Conservation (phyloP, 441 rosid genomes). For the Viola pubescens region DNA sequence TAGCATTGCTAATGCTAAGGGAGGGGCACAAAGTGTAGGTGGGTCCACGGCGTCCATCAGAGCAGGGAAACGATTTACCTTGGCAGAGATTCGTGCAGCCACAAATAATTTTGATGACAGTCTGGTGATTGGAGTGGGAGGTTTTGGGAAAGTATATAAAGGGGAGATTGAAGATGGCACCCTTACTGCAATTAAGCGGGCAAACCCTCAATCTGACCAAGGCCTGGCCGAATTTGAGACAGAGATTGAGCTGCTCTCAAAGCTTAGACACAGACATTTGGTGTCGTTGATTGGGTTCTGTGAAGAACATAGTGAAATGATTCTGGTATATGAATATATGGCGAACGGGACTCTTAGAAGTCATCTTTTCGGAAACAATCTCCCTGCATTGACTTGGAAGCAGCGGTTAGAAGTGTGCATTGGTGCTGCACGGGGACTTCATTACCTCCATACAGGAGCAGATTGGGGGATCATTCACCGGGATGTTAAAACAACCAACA, state of each 20-base stretch:
- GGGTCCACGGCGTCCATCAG: conserved; percentile 33
- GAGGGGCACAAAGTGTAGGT: conserved; percentile 29
- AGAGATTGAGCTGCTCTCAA: conserved; percentile 80
- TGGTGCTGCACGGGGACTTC: conserved; percentile 78
- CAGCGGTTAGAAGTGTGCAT: conserved; percentile 70
- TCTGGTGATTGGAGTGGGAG: conserved; percentile 76
- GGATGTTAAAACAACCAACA: conserved; percentile 86
- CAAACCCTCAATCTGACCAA: conserved; percentile 84
- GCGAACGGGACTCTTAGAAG: conserved; percentile 73
- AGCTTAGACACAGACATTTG: conserved; percentile 78
- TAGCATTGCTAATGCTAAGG: conserved; percentile 47
- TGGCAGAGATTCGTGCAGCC: conserved; percentile 66
- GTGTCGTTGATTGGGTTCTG: conserved; percentile 87
- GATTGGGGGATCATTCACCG: conserved; percentile 79
- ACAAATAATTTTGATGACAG: conserved; percentile 67
- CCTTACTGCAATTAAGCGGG: conserved; percentile 65
- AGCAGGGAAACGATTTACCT: conserved; percentile 52
- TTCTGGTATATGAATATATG: conserved; percentile 87
- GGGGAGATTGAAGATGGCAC: conserved; percentile 75
- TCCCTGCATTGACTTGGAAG: conserved; percentile 71
- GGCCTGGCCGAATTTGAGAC: conserved; percentile 84
- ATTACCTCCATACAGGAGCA: conserved; percentile 88
- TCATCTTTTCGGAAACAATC: conserved; percentile 67
- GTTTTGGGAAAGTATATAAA: conserved; percentile 78
- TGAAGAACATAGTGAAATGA: conserved; percentile 80